Evolutionary conservation across 2,329 filamentous ascomycete species (phyloP).

Genomic region (Aspergillus oerlinghausenensis): DNA sequence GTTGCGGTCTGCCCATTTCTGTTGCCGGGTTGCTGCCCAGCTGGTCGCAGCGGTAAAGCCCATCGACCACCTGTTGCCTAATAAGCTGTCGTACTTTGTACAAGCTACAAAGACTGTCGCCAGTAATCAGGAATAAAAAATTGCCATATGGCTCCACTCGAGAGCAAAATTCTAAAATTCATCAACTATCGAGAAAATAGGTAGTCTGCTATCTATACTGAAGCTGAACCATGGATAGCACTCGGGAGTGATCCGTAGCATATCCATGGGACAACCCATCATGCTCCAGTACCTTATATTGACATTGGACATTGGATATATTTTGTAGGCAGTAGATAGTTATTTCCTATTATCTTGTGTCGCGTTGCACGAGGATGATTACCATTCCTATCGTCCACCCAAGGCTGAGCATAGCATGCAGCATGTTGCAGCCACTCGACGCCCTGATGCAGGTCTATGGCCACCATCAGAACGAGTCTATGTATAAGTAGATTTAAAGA

Average conservation of each 20-base stretch:
- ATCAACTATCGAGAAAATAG: not conserved
- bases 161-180: not conserved
- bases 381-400: not conserved
- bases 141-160: conserved; percentile 10
- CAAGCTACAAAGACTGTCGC: not conserved
- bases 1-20: conserved; percentile 23
- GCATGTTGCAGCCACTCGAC: too few species aligned
- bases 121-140: not conserved
- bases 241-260: not conserved
- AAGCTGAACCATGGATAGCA: not conserved
- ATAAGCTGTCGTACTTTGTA: conserved; percentile 16
- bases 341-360: not conserved
- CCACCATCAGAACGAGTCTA: not conserved
- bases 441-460: not conserved
- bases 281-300: not conserved
- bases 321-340: too few species aligned
- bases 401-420: not conserved
- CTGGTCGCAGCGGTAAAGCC: conserved; percentile 30
- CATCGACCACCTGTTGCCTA: conserved; percentile 17
- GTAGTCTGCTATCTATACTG: not conserved
- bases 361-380: not conserved
- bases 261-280: not conserved
- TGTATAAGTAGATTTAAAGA: not conserved
- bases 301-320: not conserved
- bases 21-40: conserved; percentile 31